Conservation (phyloP, 2,329 filamentous ascomycete genomes). For the Hymenoscyphus fructigenus region DNA sequence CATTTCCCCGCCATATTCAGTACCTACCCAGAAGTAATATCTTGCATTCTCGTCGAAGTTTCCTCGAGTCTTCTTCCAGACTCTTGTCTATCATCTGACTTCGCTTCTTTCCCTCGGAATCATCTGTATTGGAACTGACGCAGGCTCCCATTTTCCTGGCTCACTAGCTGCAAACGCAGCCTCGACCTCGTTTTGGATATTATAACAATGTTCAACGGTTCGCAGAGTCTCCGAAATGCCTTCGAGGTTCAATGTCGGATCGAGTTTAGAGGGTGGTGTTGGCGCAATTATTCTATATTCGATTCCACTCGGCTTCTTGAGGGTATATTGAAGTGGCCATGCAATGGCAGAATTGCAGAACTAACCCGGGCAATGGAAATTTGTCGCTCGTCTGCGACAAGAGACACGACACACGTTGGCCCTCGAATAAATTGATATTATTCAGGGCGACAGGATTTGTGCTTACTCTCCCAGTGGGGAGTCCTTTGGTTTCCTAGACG, state of each 20-base stretch:
- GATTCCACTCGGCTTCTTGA: not conserved
- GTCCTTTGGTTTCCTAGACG: constrained; percentile 6
- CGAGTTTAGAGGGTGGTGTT: not conserved
- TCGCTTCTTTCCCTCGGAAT: constrained; percentile 90
- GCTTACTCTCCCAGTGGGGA: constrained; percentile 1
- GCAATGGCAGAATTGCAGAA: constrained; percentile 15
- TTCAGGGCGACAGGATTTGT: not conserved
- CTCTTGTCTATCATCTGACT: constrained; percentile 94
- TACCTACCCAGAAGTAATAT: constrained; percentile 85
- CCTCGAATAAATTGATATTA: constrained; percentile 16
- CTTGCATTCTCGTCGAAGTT: constrained; percentile 96
- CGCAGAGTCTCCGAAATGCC: not conserved
- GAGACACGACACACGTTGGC: constrained; percentile 31
- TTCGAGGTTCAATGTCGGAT: not conserved
- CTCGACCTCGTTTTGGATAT: constrained; percentile 23
- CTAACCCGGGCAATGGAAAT: constrained; percentile 22
- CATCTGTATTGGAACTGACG: constrained; percentile 80
- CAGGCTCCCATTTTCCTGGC: constrained; percentile 77
- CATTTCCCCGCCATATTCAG: constrained; percentile 8
- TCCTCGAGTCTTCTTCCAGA: constrained; percentile 90
- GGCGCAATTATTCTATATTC: constrained; percentile 1
- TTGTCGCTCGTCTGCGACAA: constrained; percentile 23
- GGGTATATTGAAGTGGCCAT: constrained; percentile 2
- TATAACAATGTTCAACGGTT: constrained; percentile 9
- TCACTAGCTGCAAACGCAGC: constrained; percentile 33